These are phyloP conservation scores for Colletotrichum sp. DNA, from an alignment of 2,329 filamentous ascomycete species.

Conservation along the genomic window DNA sequence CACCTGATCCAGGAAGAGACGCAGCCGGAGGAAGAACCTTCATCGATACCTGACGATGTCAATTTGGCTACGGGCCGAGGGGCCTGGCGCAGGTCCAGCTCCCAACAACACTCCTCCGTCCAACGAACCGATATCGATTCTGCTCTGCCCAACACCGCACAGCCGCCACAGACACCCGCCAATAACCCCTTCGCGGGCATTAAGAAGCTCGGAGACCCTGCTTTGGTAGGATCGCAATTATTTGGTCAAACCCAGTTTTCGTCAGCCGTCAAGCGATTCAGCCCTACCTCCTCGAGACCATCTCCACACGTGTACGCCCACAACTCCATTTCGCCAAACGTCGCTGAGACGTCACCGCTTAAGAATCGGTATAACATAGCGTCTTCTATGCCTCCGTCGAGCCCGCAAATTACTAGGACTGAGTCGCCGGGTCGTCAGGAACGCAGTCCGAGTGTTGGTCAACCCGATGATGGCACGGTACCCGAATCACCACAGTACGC, in stretches of 20 bases:
- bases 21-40: slow-evolving; percentile 44
- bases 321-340: slow-evolving; percentile 51
- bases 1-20: slow-evolving; percentile 41
- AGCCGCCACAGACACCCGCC: slow-evolving; percentile 54
- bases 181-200: slow-evolving; percentile 53
- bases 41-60: slow-evolving; percentile 29
- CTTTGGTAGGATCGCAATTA: slow-evolving; percentile 52
- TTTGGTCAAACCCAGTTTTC: slow-evolving; percentile 62
- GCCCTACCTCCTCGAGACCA: slow-evolving; percentile 63
- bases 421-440: slow-evolving; percentile 21
- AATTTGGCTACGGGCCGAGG: slow-evolving; percentile 42
- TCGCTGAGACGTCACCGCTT: slow-evolving; percentile 51
- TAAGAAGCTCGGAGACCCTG: slow-evolving; percentile 34
- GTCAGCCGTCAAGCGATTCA: slow-evolving; percentile 53
- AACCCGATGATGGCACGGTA: slow-evolving; percentile 33
- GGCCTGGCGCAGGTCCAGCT: slow-evolving; percentile 41
- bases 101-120: slow-evolving; percentile 33
- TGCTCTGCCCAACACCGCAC: slow-evolving; percentile 30
- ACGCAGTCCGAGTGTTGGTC: slow-evolving; percentile 28
- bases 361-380: slow-evolving; percentile 54
- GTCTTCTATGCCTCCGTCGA: slow-evolving; percentile 49
- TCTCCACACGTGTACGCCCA: slow-evolving; percentile 52
- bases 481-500: slow-evolving; percentile 37
- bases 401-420: slow-evolving; percentile 35
- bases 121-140: slow-evolving; percentile 25